Conservation (phyloP, 495 filamentous ascomycete species). For the Elasticomyces elasticus region DNA sequence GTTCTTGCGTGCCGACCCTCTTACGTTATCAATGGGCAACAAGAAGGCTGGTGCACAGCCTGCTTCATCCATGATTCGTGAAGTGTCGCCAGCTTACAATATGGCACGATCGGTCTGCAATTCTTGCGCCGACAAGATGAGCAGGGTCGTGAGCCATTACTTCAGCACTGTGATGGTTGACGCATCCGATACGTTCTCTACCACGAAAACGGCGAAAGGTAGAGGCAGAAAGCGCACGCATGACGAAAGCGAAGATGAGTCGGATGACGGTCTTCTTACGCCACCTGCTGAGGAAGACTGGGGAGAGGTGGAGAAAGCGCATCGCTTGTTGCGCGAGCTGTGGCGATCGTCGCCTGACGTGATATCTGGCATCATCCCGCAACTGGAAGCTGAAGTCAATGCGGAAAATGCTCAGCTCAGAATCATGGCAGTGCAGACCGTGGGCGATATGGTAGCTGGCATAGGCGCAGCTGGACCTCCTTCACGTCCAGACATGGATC, state of each 20-base stretch:
- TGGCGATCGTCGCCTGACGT: slow-evolving; percentile 88
- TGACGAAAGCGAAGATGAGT: slow-evolving; percentile 49
- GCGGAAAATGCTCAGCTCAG: slow-evolving; percentile 82
- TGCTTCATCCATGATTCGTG: slow-evolving; percentile 57
- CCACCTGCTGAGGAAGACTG: slow-evolving; percentile 73
- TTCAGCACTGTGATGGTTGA: slow-evolving; percentile 95
- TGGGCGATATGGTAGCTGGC: slow-evolving; percentile 86
- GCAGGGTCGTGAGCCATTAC: slow-evolving; percentile 83
- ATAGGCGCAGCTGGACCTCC: slow-evolving; percentile 84
- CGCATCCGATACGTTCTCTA: slow-evolving; percentile 49
- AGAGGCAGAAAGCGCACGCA: slow-evolving; percentile 27
- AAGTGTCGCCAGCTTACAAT: slow-evolving; percentile 82
- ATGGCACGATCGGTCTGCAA: slow-evolving; percentile 95
- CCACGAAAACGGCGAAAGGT: slow-evolving; percentile 29
- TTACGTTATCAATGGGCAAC: slow-evolving; percentile 32
- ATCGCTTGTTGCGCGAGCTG: slow-evolving; percentile 78
- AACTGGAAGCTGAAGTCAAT: slow-evolving; percentile 83
- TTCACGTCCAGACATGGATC: slow-evolving; percentile 60
- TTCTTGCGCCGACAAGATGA: slow-evolving; percentile 84
- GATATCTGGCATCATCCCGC: slow-evolving; percentile 84
- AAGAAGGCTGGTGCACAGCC: slow-evolving; percentile 52
- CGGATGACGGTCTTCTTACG: slow-evolving; percentile 53
- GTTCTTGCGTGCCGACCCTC: slow-evolving; percentile 76
- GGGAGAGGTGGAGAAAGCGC: slow-evolving; percentile 78
- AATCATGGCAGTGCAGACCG: slow-evolving; percentile 77